Evolutionary conservation across 495 filamentous ascomycete species (phyloP).

Genomic region (Annulohypoxylon bovei): DNA sequence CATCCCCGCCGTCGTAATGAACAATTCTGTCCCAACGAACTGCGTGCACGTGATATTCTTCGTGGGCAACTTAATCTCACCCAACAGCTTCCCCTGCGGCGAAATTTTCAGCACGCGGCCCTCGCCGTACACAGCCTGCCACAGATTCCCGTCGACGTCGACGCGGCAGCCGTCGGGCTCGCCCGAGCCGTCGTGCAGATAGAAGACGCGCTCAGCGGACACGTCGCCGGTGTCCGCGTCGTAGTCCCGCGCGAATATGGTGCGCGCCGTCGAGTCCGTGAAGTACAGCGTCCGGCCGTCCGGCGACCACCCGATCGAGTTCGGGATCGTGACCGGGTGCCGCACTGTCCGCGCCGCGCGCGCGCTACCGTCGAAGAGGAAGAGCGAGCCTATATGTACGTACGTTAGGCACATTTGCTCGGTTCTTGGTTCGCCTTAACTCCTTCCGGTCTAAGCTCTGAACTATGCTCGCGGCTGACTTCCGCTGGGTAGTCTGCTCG

Average conservation of each 20-base stretch:
- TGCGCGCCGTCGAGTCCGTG: conserved; percentile 77
- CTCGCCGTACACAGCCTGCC: conserved; percentile 82
- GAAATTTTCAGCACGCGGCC: conserved; percentile 73
- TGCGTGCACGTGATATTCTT: conserved; percentile 74
- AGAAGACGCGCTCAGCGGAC: conserved; percentile 75
- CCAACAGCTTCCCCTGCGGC: conserved; percentile 69
- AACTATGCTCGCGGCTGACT: not conserved
- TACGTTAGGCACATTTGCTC: not conserved
- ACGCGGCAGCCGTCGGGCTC: conserved; percentile 81
- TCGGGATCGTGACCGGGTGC: conserved; percentile 77
- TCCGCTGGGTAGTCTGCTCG: not conserved
- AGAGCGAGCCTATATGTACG: not conserved
- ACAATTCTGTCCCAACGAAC: conserved; percentile 79
- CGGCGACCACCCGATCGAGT: conserved; percentile 78
- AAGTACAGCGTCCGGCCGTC: conserved; percentile 84
- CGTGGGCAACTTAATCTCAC: conserved; percentile 73
- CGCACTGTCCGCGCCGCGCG: conserved; percentile 36
- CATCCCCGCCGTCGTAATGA: conserved; percentile 74
- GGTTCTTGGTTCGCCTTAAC: not conserved
- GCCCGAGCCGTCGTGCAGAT: conserved; percentile 66
- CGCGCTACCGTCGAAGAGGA: conserved; percentile 45
- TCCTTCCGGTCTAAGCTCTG: not conserved
- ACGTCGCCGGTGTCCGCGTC: conserved; percentile 68
- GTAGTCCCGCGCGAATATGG: conserved; percentile 81
- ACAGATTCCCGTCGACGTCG: conserved; percentile 76